Evolutionary conservation across 805 yeast genomes (phyloP), one percentile per base, ranked within the genome.

Genomic region (Lipomyces yamadae): DNA sequence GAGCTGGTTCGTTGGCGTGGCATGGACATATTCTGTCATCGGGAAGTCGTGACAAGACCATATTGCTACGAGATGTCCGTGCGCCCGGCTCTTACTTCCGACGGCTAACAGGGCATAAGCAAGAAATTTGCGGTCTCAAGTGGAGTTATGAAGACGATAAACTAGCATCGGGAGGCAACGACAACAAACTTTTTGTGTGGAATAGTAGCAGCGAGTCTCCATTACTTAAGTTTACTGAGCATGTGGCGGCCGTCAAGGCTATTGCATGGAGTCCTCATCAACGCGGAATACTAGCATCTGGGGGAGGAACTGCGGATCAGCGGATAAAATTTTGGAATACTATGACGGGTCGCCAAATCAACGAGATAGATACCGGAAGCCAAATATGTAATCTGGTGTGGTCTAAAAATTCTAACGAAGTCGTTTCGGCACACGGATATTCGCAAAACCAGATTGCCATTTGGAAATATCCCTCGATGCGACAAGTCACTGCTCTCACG

Each of bases 181-280:
- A 95, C 78, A 95, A 95, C 76, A 85, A 85, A 73, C 82, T 95
- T 32, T 83, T 85, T 71, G 89, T 95, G 10, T 95, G 98, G 95
- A 97, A 92, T 75, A 97, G 95, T 0, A 76, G 87, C 56, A 84
- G 84, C 62, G 79, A 78, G 4, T 76, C 83, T 3, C 98, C 99
- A 1, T 76, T 91, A 35, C 85, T 88, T 74, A 88, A 83, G 66
- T 89, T 92, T 73, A 81, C 83, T 1, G 97, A 92, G 70, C 98
- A 95, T 76, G 86, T 85, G 18, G 98, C 98, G 0, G 99, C 99
- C 0, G 96, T 95, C 2, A 95, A 95, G 78, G 99, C 98, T 0
- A 84, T 95, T 62, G 91, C 97, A 1, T 95, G 99, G 99, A 90
- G 96, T 0, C 98, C 99, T 2, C 98, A 95, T 76, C 97, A 92